phyloP scores from a whole-genome alignment of 441 rosid species.

The Adansonia gregorii region DNA sequence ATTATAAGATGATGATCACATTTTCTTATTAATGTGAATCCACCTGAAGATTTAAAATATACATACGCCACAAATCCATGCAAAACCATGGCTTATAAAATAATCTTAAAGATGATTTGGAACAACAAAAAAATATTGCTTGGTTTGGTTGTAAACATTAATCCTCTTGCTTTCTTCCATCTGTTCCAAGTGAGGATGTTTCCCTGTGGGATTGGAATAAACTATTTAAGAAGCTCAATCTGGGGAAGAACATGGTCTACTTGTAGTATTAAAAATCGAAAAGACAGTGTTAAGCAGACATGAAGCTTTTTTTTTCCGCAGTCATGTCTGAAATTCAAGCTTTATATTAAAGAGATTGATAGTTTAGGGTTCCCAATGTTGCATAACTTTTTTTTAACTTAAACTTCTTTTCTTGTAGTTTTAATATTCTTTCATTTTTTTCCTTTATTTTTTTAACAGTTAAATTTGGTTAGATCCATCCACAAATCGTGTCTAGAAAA shows the following conservation, averaged over 20 bases:
- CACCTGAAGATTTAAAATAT: neutral
- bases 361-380: neutral
- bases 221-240: neutral
- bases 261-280: constrained; percentile 18
- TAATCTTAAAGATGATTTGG: neutral
- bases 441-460: no score
- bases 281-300: constrained; percentile 30
- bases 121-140: neutral
- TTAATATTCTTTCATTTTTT: neutral
- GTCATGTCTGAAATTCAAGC: neutral
- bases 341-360: neutral
- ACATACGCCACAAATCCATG: constrained; percentile 23
- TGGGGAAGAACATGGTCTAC: constrained; percentile 46
- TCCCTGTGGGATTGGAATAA: constrained; percentile 35
- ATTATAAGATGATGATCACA: neutral
- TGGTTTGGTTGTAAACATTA: constrained; percentile 4
- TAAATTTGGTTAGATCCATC: neutral
- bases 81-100: constrained; percentile 15
- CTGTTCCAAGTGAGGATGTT: constrained; percentile 27
- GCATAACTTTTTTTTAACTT: neutral
- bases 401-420: neutral
- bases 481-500: no score
- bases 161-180: neutral
- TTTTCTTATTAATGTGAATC: neutral
- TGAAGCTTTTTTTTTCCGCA: neutral